phyloP scores from a whole-genome alignment of 352 stramenopile species.

The Globisporangium okanoganense region DNA sequence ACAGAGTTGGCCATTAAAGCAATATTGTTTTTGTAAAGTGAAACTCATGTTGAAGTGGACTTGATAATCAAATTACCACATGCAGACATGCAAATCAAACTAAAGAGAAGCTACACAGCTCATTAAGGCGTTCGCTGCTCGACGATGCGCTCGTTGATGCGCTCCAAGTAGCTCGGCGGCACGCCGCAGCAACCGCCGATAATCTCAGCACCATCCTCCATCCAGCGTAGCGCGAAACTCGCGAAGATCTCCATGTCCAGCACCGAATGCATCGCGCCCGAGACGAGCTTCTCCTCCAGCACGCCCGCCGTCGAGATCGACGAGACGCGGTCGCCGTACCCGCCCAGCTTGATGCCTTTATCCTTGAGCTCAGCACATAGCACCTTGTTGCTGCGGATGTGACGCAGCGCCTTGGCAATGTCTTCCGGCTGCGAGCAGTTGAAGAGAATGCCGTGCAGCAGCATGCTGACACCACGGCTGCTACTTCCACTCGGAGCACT shows the following conservation, averaged over 20 bases:
- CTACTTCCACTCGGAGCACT: background rate
- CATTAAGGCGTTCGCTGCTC: background rate
- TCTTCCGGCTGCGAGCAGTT: conserved; percentile 92
- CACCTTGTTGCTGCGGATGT: conserved; percentile 33
- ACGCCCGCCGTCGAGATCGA: conserved; percentile 47
- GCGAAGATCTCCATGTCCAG: conserved; percentile 69
- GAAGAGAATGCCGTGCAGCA: conserved; percentile 81
- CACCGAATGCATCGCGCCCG: conserved; percentile 62
- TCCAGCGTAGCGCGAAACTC: conserved; percentile 75
- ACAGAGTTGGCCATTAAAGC: background rate
- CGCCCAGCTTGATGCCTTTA: conserved; percentile 54
- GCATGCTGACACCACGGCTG: conserved; percentile 9
- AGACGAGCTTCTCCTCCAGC: conserved; percentile 69
- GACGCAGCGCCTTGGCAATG: conserved; percentile 77
- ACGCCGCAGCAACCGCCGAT: conserved; percentile 91
- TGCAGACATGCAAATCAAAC: background rate
- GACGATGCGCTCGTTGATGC: conserved; percentile 6
- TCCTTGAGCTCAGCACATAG: conserved; percentile 27
- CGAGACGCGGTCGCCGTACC: conserved; percentile 89
- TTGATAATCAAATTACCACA: background rate
- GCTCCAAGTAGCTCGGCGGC: conserved; percentile 69
- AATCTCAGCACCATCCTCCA: conserved; percentile 62
- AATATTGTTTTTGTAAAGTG: background rate
- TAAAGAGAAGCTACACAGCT: background rate
- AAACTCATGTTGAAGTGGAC: background rate